Conservation (phyloP, 2,329 filamentous ascomycete genomes). For the Cladophialophora immunda region DNA sequence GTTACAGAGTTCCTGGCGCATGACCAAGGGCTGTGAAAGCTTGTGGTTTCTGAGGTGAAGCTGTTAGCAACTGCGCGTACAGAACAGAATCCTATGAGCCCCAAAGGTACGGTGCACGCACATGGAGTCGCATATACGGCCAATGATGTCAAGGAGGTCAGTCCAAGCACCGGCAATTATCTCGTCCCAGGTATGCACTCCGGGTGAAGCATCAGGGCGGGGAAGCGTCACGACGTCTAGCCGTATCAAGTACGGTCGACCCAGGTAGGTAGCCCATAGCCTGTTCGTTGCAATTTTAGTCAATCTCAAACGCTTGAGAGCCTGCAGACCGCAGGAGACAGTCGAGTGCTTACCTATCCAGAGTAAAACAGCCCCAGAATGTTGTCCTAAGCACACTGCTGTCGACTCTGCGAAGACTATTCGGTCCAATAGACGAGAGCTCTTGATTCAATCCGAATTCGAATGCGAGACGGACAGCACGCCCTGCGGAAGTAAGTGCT, state of each 20-base stretch:
- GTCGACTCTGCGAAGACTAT: neutral
- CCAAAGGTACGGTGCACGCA: too few relatives aligned
- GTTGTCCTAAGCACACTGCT: neutral
- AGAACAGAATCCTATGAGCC: too few relatives aligned
- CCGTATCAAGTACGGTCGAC: neutral
- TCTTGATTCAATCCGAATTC: neutral
- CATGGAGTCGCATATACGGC: neutral
- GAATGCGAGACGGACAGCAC: neutral
- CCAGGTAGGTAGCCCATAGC: neutral
- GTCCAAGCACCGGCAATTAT: constrained; percentile 11
- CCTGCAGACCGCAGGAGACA: too few relatives aligned
- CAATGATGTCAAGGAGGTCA: neutral
- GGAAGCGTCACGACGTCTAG: neutral
- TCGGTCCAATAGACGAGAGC: neutral
- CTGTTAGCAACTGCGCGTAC: too few relatives aligned
- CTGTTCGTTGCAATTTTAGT: too few relatives aligned
- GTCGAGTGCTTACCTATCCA: neutral
- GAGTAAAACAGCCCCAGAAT: constrained; percentile 1
- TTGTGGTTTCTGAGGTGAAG: neutral
- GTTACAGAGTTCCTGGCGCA: neutral
- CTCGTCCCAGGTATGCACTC: constrained; percentile 1
- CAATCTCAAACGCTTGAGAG: too few relatives aligned
- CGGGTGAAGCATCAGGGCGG: neutral
- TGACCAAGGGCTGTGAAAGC: neutral
- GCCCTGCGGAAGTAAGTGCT: neutral